Evolutionary conservation across 2,329 filamentous ascomycete species (phyloP).

Genomic region (Phialophora tarda): DNA sequence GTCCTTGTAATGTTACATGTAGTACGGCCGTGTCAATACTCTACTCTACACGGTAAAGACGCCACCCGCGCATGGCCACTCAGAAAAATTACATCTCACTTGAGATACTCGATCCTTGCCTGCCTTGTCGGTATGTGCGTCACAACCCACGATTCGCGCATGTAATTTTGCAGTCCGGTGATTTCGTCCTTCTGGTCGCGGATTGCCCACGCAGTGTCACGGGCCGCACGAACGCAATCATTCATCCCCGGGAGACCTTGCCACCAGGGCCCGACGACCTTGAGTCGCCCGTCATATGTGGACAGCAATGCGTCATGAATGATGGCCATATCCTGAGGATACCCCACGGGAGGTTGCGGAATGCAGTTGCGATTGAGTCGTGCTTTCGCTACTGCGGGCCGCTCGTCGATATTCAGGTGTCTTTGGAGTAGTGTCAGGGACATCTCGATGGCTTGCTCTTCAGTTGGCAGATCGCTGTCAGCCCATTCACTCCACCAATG

Average conservation of each 20-base stretch:
- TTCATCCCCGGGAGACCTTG: conserved; percentile 59
- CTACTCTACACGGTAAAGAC: conserved; percentile 48
- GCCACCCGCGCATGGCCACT: conserved; percentile 52
- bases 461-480: conserved; percentile 62
- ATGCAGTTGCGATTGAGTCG: conserved; percentile 75
- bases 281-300: conserved; percentile 67
- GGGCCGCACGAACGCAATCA: conserved; percentile 63
- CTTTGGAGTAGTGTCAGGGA: conserved; percentile 72
- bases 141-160: conserved; percentile 30
- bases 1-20: conserved; percentile 51
- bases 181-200: conserved; percentile 35
- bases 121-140: conserved; percentile 4
- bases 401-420: conserved; percentile 73
- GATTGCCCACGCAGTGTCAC: conserved; percentile 53
- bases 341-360: conserved; percentile 86
- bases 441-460: conserved; percentile 70
- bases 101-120: conserved; percentile 4
- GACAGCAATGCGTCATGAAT: conserved; percentile 61
- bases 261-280: conserved; percentile 63
- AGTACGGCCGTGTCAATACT: no score
- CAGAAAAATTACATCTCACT: neutral
- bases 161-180: conserved; percentile 35
- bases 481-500: conserved; percentile 80
- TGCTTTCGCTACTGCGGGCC: conserved; percentile 66
- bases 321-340: conserved; percentile 65